Evolutionary conservation across 2,329 filamentous ascomycete genomes (phyloP).

Genomic region (Xylariaceae sp.): DNA sequence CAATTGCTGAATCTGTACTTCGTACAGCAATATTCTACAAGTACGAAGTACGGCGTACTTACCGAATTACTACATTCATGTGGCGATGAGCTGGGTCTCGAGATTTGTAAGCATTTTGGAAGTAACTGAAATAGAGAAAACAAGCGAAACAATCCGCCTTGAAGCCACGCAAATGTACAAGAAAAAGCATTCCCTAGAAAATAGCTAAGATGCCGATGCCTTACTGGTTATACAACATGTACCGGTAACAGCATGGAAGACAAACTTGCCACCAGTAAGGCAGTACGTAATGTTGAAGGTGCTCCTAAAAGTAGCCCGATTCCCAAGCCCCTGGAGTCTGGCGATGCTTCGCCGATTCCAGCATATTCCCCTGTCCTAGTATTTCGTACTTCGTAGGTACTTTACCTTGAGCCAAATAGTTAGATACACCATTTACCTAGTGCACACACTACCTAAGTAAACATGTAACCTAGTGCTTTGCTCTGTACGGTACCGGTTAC

Average conservation of each 20-base stretch:
- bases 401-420: not conserved
- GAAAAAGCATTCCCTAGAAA: not conserved
- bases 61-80: no score
- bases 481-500: no score
- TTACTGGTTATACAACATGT: no score
- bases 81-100: not conserved
- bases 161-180: not conserved
- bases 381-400: not conserved
- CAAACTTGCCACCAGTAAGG: no score
- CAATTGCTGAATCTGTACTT: no score
- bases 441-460: not conserved
- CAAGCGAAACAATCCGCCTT: not conserved
- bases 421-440: not conserved
- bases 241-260: no score
- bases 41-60: no score
- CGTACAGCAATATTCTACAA: not conserved
- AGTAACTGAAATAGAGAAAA: not conserved
- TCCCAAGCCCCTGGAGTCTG: conserved; percentile 11
- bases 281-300: no score
- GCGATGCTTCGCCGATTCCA: conserved; percentile 21
- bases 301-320: no score
- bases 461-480: no score
- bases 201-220: not conserved
- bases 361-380: conserved; percentile 18
- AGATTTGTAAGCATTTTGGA: not conserved